phyloP scores from a whole-genome alignment of 73 alveolate genomes.

The Halteria grandinella region DNA sequence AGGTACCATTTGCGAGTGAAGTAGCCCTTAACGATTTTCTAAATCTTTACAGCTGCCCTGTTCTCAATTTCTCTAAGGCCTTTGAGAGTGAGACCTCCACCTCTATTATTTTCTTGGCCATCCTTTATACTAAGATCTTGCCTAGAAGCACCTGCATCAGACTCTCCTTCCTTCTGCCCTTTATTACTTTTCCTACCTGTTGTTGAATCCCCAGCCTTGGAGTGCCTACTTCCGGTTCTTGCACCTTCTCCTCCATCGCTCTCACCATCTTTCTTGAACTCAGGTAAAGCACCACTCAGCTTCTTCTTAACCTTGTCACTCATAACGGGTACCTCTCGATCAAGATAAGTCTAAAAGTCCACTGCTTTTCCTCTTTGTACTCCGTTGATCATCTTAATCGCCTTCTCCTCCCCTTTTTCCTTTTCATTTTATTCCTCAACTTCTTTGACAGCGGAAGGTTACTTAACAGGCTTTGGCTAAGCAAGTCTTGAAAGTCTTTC shows the following conservation, averaged over 20 bases:
- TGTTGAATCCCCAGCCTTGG: too few species aligned
- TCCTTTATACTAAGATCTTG: too few species aligned
- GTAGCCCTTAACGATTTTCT: constrained; percentile 53
- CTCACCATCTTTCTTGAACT: constrained; percentile 3
- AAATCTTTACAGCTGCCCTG: constrained; percentile 43
- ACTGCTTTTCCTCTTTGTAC: constrained; percentile 25
- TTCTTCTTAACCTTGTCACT: neutral
- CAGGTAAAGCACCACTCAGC: neutral
- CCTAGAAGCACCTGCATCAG: too few species aligned
- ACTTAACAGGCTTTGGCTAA: constrained; percentile 7
- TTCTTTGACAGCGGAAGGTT: neutral
- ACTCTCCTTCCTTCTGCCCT: too few species aligned
- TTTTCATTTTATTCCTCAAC: constrained; percentile 39
- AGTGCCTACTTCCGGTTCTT: too few species aligned
- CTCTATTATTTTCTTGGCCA: neutral
- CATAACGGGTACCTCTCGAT: constrained; percentile 55
- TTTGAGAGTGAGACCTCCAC: constrained; percentile 12
- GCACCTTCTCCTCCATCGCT: neutral
- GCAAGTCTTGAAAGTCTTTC: neutral
- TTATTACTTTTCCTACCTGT: too few species aligned
- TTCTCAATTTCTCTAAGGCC: constrained; percentile 42
- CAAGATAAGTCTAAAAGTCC: constrained; percentile 45
- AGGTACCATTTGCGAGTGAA: constrained; percentile 60
- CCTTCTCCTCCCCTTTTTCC: constrained; percentile 15
- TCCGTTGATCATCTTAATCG: neutral